Percentiles rank a stretch among this genome's conserved stretches.
phyloP scores from a whole-genome alignment of 768 basidiomycete genomes.

The Tricholoma hemisulphureum region DNA sequence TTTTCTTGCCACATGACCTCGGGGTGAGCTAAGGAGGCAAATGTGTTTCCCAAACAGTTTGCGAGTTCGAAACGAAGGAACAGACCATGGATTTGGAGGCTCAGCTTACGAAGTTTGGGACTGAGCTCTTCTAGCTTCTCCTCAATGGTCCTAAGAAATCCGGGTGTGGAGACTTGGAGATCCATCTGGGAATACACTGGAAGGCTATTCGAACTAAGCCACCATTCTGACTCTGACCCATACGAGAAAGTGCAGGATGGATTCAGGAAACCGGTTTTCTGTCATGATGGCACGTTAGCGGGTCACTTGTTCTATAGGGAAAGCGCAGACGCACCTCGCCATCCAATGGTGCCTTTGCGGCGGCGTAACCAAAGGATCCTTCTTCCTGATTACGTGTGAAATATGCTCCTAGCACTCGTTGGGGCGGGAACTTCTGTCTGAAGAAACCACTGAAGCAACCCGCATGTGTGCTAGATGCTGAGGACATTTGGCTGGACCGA shows the following conservation, averaged over 20 bases:
- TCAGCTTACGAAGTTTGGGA: constrained; percentile 57
- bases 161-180: constrained; percentile 21
- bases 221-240: constrained; percentile 12
- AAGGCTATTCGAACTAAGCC: constrained; percentile 44
- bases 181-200: constrained; percentile 14
- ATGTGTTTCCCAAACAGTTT: not conserved
- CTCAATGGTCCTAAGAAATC: constrained; percentile 55
- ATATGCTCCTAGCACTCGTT: not conserved
- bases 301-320: not conserved
- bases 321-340: not conserved
- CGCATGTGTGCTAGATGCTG: not conserved
- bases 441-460: constrained; percentile 16
- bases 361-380: not conserved
- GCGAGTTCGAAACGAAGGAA: not conserved
- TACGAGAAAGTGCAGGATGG: not conserved
- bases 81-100: constrained; percentile 71
- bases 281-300: not conserved
- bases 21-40: constrained; percentile 49
- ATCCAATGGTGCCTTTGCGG: not conserved
- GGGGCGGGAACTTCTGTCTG: constrained; percentile 7
- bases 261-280: not conserved
- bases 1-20: constrained; percentile 66
- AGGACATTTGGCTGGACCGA: not conserved
- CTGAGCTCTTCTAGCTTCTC: constrained; percentile 49
- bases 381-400: not conserved